Evolutionary conservation across 805 yeast genomes (phyloP), one percentile per base, ranked within the genome.

Genomic region (Myxozyma kluyveri): DNA sequence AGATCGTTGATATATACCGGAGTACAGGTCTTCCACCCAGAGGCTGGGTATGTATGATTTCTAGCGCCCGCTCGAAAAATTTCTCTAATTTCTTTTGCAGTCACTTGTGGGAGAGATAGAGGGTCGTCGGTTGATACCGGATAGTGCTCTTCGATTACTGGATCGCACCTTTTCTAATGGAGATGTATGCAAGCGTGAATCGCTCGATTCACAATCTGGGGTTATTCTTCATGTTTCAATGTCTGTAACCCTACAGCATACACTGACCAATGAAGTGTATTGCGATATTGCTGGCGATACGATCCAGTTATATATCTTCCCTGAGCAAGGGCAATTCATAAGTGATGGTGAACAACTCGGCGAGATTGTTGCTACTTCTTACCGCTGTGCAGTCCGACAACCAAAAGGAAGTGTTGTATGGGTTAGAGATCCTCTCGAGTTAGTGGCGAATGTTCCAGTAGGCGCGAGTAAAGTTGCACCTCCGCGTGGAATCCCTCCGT

Each of bases 141-240:
- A 56, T 29, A 10, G 45, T 4, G 60, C 60, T n/a, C 43, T 56
- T 3, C 51, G 54, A 9, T 33, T 56, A 17, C 39, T 56, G 26
- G 60, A 56, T 39, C 56, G 60, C 2, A 33, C 56, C 4, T 47
- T 56, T 6, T 37, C 60, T 29, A 24, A 43, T 23, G 60, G 60
- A 36, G 60, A 56, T 32, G 33, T 54, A 2, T 49, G 54, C 40
- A 56, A 50, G 46, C 42, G 47, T 19, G 35, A 41, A 2, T 32
- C 52, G 7, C 46, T 27, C 14, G 50, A 43, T 14, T 21, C 50
- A 1, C 60, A 54, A 35, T 55, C 60, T 12, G 60, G 60, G 40
- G 38, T 42, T 21, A 43, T 56, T 17, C 31, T 39, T 3, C 50
- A 43, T 4, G 53, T 50, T 14, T 44, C 52, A 10, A 50, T 56